phyloP scores from a whole-genome alignment of 768 basidiomycete genomes.

The Macrolepiota fuliginosa region DNA sequence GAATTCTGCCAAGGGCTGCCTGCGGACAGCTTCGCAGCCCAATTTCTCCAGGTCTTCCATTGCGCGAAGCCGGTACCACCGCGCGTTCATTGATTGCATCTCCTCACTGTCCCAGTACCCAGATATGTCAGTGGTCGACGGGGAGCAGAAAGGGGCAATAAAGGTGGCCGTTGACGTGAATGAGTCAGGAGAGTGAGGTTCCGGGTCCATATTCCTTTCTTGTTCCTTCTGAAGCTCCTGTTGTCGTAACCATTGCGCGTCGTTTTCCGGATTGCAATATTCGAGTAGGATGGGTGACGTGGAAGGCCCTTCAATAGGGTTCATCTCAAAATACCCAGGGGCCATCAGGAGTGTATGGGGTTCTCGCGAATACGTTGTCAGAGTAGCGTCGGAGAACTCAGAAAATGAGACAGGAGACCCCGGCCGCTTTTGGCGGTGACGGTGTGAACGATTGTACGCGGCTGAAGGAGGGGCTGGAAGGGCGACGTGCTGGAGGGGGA shows the following conservation, averaged over 20 bases:
- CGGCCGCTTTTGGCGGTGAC: neutral
- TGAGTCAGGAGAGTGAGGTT: conserved; percentile 12
- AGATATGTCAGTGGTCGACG: conserved; percentile 11
- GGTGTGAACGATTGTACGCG: neutral
- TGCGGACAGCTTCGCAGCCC: neutral
- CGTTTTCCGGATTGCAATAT: conserved; percentile 8
- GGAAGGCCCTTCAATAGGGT: conserved; percentile 25
- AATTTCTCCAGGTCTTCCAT: conserved; percentile 13
- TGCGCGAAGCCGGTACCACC: conserved; percentile 3
- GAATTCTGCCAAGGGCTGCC: conserved; percentile 16
- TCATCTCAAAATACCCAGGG: conserved; percentile 22
- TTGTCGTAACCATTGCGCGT: conserved; percentile 7
- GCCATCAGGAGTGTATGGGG: conserved; percentile 5
- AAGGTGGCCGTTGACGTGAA: conserved; percentile 45
- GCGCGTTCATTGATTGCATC: conserved; percentile 3
- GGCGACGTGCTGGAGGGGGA: neutral
- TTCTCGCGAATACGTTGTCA: conserved; percentile 5
- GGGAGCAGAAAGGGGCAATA: conserved; percentile 45
- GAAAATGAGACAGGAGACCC: neutral
- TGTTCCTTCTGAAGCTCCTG: conserved; percentile 7
- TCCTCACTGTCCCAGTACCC: conserved; percentile 11
- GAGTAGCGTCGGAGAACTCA: conserved; percentile 1
- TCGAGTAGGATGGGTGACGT: conserved; percentile 11
- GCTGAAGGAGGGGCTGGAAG: conserved; percentile 1
- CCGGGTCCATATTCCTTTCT: neutral